Base-by-base conservation (phyloP, 2,329 filamentous ascomycete species). In the Rutstroemia sp. region DNA sequence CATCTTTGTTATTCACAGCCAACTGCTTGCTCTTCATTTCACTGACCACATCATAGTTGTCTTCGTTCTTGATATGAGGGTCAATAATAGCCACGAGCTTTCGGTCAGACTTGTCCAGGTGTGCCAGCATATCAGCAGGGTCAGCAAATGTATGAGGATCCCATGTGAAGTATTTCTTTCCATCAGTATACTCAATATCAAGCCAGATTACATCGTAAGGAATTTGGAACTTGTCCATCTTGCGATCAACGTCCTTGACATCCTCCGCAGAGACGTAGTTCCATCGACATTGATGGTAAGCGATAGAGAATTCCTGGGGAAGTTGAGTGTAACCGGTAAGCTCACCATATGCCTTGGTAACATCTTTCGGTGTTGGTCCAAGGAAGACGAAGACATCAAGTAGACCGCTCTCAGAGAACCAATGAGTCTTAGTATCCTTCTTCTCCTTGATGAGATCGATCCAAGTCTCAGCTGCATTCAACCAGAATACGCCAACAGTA, bases 191-290 rank as follows among this genome's bases (percentile, higher is more conserved):
- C 74, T 99, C 94, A 63, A 99, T 90, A 67, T 99, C 94, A 18
- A 99, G 84, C 94, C 94, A 99, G 67, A 99, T 99, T 62, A 97
- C 89, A 72, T 99, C 94, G 74, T 97, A 99, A 0, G 94, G 94
- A 54, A 99, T 96, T 69, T 90, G 86, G 73, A 86, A 83, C 75
- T 94, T 95, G 75, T 97, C 92, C 76, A 99, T 96, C 71, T 95
- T 95, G 62, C 88, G 85, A 70, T 97, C 92, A 44, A 99, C 92
- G 67, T 97, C 92, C 71, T 89, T 95, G 58, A 99, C 92, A 72
- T 99, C 94, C 62, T 96, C 91, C 66, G 96, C 92, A 1, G 90
- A 95, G 56, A 96, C 86, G 70, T 99, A 99, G 74, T 99, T 99
- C 94, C 94, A 99, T 65, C 94, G 88, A 71, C 94, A 97, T 72